Conservation (phyloP, 345 rosid species). For the Dovyalis caffra region DNA sequence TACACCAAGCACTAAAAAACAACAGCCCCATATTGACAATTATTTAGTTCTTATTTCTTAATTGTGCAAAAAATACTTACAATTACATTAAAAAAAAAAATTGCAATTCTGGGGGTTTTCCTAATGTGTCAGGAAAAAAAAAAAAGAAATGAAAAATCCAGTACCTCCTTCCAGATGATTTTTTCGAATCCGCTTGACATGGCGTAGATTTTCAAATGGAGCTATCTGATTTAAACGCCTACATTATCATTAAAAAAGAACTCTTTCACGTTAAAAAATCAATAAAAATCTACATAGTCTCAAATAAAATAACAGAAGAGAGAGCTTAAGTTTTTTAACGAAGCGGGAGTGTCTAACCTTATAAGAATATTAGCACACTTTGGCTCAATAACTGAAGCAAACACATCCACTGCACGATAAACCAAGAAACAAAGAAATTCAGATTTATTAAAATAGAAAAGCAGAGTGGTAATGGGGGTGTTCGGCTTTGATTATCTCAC, state of each 20-base stretch:
- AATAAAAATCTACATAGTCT: background rate
- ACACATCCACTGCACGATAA: conserved; percentile 47
- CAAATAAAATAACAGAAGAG: background rate
- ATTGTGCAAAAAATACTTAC: too few relatives aligned
- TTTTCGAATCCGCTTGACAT: conserved; percentile 62
- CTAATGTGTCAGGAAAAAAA: too few relatives aligned
- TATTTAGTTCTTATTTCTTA: too few relatives aligned
- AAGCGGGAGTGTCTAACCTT: conserved; percentile 51
- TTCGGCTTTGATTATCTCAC: conserved; percentile 28
- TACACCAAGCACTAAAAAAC: too few relatives aligned
- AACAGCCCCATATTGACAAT: background rate
- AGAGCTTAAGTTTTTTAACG: too few relatives aligned
- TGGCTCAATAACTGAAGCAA: conserved; percentile 63
- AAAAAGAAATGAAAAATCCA: background rate
- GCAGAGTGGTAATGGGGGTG: background rate
- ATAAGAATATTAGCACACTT: conserved; percentile 58
- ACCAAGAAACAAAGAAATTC: background rate
- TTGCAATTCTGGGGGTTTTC: too few relatives aligned
- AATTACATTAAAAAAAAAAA: too few relatives aligned
- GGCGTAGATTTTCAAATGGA: conserved; percentile 67
- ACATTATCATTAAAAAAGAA: background rate
- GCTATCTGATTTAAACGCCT: conserved; percentile 67
- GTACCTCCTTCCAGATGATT: conserved; percentile 48
- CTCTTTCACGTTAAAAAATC: too few relatives aligned
- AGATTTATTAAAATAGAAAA: background rate